Base-by-base conservation (phyloP, 768 basidiomycete genomes). In the Pleurotus cornucopiae region DNA sequence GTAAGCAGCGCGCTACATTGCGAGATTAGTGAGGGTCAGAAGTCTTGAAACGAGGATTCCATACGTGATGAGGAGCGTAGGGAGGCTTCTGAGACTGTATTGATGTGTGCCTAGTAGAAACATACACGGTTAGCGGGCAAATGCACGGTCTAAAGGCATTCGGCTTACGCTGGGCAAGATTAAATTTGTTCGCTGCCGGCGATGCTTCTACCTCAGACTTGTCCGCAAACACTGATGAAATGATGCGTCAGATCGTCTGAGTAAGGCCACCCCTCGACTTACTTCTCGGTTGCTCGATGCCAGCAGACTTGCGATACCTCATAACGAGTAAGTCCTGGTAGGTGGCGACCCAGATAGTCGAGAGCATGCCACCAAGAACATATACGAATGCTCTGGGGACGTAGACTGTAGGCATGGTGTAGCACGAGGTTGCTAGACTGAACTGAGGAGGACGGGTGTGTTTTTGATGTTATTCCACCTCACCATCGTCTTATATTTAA, bases 261-360 rank as follows among this genome's bases (percentile, higher is more conserved):
- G 30, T 34, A 11, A 34, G 30, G 30, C 7, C 1, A 34, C 9
- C 7, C 3, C 30, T 34, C 3, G 7, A 34, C 30, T 59, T 61
- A 86, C 89, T 45, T 63, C 85, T 87, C 26, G 89, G 89, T 63
- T 90, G 91, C 9, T 70, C 63, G 55, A 92, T 77, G 4, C 77
- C 74, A 26, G 89, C 78, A 6, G 61, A 71, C 49, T 66, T 77
- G 52, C 90, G 81, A 23, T 78, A 75, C 54, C 55, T 71, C 16
- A 58, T 26, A 6, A 82, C 79, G 2, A 53, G 54, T 2, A 68
- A 1, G 2, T 62, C 64, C 64, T 91, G 88, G 67, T 76, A 82
- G 0, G 69, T 2, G 5, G 83, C 71, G 9, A 90, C 58, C 62
- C 74, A 77, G 13, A 74, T 67, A 2, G 84, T 75, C 3, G 83